A percentile compares a stretch with the other conserved stretches of the same genome.
Conservation (phyloP, 1,284 basidiomycete genomes). For the Melampsora larici-populina region DNA sequence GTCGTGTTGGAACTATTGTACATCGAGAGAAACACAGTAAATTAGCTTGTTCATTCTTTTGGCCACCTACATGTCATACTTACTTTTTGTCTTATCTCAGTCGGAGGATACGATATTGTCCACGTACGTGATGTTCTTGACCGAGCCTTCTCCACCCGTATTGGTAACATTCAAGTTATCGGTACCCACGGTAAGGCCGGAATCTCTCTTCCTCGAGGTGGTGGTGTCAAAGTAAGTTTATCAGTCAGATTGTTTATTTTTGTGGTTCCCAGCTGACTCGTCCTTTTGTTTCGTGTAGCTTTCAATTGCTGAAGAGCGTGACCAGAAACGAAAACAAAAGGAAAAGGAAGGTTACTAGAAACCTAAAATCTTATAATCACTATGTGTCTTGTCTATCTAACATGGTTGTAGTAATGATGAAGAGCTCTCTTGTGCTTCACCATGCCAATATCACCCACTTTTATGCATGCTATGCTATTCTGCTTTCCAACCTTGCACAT, state of each 20-base stretch:
- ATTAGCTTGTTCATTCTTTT: neutral
- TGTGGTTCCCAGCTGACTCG: neutral
- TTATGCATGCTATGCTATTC: no score
- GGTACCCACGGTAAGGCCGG: constrained; percentile 92
- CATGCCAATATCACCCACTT: no score
- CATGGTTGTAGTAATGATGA: no score
- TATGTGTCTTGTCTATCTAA: no score
- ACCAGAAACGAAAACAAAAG: constrained; percentile 50
- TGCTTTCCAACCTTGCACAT: no score
- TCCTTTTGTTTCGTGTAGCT: constrained; percentile 55
- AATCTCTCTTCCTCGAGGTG: constrained; percentile 96
- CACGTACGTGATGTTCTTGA: constrained; percentile 95
- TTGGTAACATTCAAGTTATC: constrained; percentile 96
- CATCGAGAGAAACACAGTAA: constrained; percentile 83
- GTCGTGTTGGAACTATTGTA: constrained; percentile 90
- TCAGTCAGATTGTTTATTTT: neutral
- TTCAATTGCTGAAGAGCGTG: constrained; percentile 57
- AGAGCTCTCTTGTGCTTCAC: no score
- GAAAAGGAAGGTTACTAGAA: constrained; percentile 44
- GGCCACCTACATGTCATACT: neutral
- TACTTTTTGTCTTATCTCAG: neutral
- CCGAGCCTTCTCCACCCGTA: constrained; percentile 67
- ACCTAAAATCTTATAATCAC: no score
- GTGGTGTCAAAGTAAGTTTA: constrained; percentile 72
- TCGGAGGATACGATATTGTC: constrained; percentile 46